Base-by-base conservation (phyloP, 805 yeast genomes). In the Ogataea minuta region DNA sequence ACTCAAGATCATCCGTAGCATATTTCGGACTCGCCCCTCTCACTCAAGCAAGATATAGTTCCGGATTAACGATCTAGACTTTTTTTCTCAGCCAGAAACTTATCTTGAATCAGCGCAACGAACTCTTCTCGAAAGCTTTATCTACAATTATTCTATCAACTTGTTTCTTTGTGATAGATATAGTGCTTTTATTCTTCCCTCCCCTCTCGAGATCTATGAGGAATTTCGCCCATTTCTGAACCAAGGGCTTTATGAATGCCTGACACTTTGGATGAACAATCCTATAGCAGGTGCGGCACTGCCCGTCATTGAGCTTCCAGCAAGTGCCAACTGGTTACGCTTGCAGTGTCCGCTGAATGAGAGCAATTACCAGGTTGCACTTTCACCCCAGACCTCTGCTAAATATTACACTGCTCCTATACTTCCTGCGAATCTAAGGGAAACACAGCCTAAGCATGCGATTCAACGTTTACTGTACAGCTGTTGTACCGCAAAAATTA, bases 91-190 rank as follows among this genome's bases (percentile, higher is more conserved):
- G 11, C 6, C 28, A 6, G 14, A n/a, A 11, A 9, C 11, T 25
- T 6, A 11, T 25, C 28, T 25, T 11, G 28, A 25, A n/a, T 25
- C 28, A n/a, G 9, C 42, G 3, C 64, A 63, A 41, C 52, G 67
- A 31, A 64, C 66, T 52, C 57, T 67, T 27, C 45, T 66, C 19
- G 76, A 71, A 35, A 68, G 72, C 32, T 70, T 68, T 42, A 45
- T 67, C 2, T 71, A 63, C 57, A 69, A 70, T 50, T 71, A 63
- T 46, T 56, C 68, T 5, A 59, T 63, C 3, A 49, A 57, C 2
- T 41, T 69, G 9, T 48, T 68, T 9, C 48, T 58, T 20, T 60
- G 69, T 5, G 54, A 60, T 5, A 53, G 46, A 17, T 30, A 48
- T 4, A 57, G 55, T 13, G 33, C 54, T 41, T 34, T 45, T 20